These are phyloP conservation scores for Trichoderma sp. DNA, from an alignment of 2,329 filamentous ascomycete species.

Conservation along the genomic window DNA sequence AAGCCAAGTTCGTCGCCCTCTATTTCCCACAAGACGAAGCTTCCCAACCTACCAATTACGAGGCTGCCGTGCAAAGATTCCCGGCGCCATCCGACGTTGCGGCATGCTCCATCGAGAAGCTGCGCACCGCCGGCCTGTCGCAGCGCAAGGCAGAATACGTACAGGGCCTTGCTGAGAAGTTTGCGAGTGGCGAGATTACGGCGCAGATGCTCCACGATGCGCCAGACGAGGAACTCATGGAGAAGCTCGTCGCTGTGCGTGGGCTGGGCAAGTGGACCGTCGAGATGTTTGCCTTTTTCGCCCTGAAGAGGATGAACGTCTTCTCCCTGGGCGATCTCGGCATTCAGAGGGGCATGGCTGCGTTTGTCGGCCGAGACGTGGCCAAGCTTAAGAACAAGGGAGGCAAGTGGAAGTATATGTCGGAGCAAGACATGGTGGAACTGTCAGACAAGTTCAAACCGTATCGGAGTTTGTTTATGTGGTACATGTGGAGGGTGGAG, in stretches of 20 bases:
- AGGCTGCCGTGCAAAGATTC: slow-evolving; percentile 52
- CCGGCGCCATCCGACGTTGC: slow-evolving; percentile 76
- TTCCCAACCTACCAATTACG: background rate
- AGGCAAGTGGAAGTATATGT: slow-evolving; percentile 98
- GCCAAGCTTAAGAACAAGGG: slow-evolving; percentile 76
- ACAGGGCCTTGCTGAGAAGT: slow-evolving; percentile 80
- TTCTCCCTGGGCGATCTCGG: slow-evolving; percentile 91
- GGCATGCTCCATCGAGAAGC: slow-evolving; percentile 59
- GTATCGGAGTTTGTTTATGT: slow-evolving; percentile 93
- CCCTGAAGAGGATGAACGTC: slow-evolving; percentile 90
- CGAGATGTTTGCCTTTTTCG: slow-evolving; percentile 98
- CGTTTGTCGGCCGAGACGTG: slow-evolving; percentile 80
- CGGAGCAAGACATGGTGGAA: slow-evolving; percentile 86
- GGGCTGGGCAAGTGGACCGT: slow-evolving; percentile 90
- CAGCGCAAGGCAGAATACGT: slow-evolving; percentile 97
- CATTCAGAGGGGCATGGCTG: slow-evolving; percentile 92
- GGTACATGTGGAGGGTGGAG: slow-evolving; percentile 94
- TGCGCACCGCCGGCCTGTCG: slow-evolving; percentile 85
- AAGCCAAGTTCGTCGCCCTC: slow-evolving; percentile 76
- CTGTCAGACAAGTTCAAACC: slow-evolving; percentile 78
- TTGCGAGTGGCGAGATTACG: slow-evolving; percentile 71
- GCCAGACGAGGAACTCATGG: slow-evolving; percentile 81
- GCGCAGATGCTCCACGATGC: slow-evolving; percentile 75
- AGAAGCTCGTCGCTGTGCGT: slow-evolving; percentile 79
- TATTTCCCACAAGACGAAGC: slow-evolving; percentile 52